These are phyloP conservation scores for Geranium incanum DNA, from an alignment of 441 rosid species.

Conservation along the genomic window DNA sequence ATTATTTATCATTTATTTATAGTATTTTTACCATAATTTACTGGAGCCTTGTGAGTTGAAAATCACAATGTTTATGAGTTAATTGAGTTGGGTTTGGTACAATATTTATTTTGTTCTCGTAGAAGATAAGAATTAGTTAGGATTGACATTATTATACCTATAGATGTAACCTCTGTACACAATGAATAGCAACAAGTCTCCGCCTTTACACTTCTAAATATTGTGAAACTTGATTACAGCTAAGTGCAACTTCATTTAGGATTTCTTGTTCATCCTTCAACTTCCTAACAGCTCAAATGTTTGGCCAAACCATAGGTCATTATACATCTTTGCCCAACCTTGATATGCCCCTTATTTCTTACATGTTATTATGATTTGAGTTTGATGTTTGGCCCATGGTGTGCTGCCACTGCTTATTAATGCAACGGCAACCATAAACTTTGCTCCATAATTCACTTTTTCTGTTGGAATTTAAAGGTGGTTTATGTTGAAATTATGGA, in stretches of 20 bases:
- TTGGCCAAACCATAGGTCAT: background rate
- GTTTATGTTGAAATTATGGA: background rate
- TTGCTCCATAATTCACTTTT: no score
- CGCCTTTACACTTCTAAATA: background rate
- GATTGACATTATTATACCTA: no score
- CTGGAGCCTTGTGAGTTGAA: background rate
- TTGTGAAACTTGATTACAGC: background rate
- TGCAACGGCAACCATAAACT: background rate
- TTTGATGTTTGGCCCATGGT: conserved; percentile 3
- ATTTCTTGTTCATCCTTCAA: conserved; percentile 2
- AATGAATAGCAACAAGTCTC: no score
- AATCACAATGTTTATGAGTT: background rate
- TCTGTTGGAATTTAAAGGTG: background rate
- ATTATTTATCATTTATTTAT: background rate
- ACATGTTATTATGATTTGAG: background rate
- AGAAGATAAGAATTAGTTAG: no score
- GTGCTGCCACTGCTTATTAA: background rate
- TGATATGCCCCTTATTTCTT: background rate
- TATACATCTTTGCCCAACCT: background rate
- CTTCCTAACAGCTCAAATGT: background rate
- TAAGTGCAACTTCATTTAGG: background rate
- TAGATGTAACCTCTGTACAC: no score
- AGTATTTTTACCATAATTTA: background rate
- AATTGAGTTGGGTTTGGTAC: background rate
- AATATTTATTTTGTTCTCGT: background rate